Base-by-base conservation (phyloP, 2,329 filamentous ascomycete species). In the Acarospora socialis region DNA sequence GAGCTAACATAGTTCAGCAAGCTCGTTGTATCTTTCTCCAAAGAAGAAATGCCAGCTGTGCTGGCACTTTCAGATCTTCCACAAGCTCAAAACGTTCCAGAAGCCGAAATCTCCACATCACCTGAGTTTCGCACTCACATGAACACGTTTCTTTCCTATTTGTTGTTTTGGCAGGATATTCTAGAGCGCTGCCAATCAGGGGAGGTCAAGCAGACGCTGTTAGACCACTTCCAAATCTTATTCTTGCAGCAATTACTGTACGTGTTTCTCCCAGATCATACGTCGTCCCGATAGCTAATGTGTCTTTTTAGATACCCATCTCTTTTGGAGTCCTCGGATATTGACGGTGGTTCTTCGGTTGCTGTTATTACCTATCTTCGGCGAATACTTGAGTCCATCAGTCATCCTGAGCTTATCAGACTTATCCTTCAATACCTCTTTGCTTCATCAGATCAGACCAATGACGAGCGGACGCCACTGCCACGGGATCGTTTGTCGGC, bases 131-230 rank as follows among this genome's bases (percentile, higher is more conserved):
- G 82, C 46, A 70, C 74, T n/a, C 82, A 94, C 46, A 71, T 95
- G 48, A 77, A 87, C 33, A 92, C 86, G 0, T 98, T 98, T 48
- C 66, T 98, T 24, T 93, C 90, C 1, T 92, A 95, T 50, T 67
- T 98, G 29, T 65, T 92, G 4, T 98, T 98, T 51, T 98, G 90
- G 90, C 90, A 98, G 57, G 90, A 98, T 53, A 86, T 94, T 20
- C 63, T 98, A 38, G 90, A 95, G 52, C 87, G 95, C 55, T 98
- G 90, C 59, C 75, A 77, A 46, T 95, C 87, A 3, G 66, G 76
- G 1, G 87, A 95, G 50, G 83, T 98, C 44, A 90, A 87, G 52
- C 82, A 82, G 43, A 94, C 86, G 1, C 63, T 98, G 30, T 66
- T 98, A 19, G 90, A 98, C 52, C 90, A 98, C 56, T 98, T 98